A percentile compares a stretch with the other conserved stretches of the same genome.
phyloP scores from a whole-genome alignment of 2,329 filamentous ascomycete species.

The Colletotrichum sp. region DNA sequence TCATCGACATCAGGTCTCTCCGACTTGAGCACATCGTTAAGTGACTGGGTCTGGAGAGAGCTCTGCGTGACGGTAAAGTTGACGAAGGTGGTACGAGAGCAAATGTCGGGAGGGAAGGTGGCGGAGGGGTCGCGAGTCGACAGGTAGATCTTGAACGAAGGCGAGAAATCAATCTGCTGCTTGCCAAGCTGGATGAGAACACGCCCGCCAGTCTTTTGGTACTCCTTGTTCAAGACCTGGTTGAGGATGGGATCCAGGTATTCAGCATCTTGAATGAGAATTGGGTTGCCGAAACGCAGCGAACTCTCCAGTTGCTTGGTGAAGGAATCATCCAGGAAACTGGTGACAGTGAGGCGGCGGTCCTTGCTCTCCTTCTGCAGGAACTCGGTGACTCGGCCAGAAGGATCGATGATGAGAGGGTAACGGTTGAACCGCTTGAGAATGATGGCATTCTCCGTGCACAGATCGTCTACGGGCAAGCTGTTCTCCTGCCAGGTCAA shows the following conservation, averaged over 20 bases:
- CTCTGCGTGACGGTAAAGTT: conserved; percentile 99
- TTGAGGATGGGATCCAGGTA: conserved; percentile 97
- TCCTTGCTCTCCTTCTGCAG: conserved; percentile 94
- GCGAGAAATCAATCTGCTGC: conserved; percentile 99
- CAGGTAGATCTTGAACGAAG: conserved; percentile 92
- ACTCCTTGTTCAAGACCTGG: conserved; percentile 98
- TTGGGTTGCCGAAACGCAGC: conserved; percentile 95
- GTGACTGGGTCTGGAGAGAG: conserved; percentile 95
- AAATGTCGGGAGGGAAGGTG: conserved; percentile 93
- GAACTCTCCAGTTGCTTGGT: conserved; percentile 98
- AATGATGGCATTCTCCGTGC: conserved; percentile 98
- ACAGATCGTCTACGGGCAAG: conserved; percentile 93
- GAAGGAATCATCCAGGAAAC: conserved; percentile 97
- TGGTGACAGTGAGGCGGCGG: conserved; percentile 91
- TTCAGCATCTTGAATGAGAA: conserved; percentile 97
- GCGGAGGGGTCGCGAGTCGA: conserved; percentile 97
- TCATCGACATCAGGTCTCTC: conserved; percentile 98
- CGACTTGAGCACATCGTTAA: conserved; percentile 96
- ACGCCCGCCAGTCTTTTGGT: conserved; percentile 97
- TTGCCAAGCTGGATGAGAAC: conserved; percentile 98
- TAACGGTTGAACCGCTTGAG: conserved; percentile 98
- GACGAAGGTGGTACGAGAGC: conserved; percentile 97
- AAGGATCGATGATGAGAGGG: conserved; percentile 97
- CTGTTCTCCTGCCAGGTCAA: conserved; percentile 94
- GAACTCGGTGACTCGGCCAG: conserved; percentile 93